Evolutionary conservation across 148 eudicot species (phyloP).

Genomic region (Fallopia convolvulus): DNA sequence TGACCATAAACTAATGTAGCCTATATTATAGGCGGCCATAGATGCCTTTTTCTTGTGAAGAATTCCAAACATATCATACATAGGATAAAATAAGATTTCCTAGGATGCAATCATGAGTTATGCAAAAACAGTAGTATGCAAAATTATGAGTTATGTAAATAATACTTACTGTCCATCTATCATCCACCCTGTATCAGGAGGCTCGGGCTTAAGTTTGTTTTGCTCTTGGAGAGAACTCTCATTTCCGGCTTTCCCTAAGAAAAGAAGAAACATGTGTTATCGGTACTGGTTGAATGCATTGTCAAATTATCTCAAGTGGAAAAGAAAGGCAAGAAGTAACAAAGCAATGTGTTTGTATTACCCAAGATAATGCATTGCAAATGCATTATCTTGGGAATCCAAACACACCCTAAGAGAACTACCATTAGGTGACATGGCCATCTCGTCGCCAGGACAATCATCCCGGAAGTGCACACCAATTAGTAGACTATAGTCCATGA

Average conservation of each 20-base stretch:
- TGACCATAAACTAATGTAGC: neutral
- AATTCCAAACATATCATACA: neutral
- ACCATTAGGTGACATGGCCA: constrained; percentile 31
- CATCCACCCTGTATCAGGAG: constrained; percentile 24
- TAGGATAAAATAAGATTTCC: neutral
- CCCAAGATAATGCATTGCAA: too few relatives aligned
- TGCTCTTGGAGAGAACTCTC: constrained; percentile 21
- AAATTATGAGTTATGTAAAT: neutral
- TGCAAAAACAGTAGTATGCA: neutral
- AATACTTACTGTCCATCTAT: constrained; percentile 39
- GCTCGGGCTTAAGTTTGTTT: constrained; percentile 18
- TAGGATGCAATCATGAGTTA: neutral
- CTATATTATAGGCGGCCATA: neutral
- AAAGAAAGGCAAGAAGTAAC: neutral
- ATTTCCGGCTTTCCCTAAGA: neutral
- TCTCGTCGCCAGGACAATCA: constrained; percentile 23
- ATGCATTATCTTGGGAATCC: too few relatives aligned
- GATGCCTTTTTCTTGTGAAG: neutral
- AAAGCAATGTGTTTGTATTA: neutral
- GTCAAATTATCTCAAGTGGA: neutral
- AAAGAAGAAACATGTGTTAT: neutral
- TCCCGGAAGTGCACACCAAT: constrained; percentile 40
- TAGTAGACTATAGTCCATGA: constrained; percentile 42
- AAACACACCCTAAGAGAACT: neutral
- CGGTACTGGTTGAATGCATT: neutral